A percentile compares a stretch with the other conserved stretches of the same genome.
Evolutionary conservation across 192 early-diverging fungal genomes (phyloP).

Genomic region (Backusella macrospora): DNA sequence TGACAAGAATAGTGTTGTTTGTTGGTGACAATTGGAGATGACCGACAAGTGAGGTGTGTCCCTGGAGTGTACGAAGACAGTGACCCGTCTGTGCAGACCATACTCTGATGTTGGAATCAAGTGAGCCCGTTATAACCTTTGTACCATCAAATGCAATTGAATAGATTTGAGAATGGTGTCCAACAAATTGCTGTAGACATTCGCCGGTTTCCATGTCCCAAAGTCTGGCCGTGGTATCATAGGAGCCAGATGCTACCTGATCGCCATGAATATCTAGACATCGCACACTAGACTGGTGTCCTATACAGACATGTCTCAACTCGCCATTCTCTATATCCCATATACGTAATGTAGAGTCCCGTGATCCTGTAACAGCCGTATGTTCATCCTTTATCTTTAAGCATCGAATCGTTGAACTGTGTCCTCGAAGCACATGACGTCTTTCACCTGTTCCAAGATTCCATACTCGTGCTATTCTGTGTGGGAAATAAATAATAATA

Average conservation of each 20-base stretch:
- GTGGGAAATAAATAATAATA: neutral
- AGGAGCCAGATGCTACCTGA: conserved; percentile 86
- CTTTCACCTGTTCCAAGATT: conserved; percentile 83
- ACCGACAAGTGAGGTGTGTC: conserved; percentile 95
- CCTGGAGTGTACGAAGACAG: conserved; percentile 79
- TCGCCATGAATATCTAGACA: conserved; percentile 87
- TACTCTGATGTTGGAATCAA: conserved; percentile 91
- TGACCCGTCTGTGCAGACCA: conserved; percentile 86
- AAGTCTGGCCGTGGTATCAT: conserved; percentile 89
- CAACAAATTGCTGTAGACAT: conserved; percentile 71
- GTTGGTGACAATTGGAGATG: conserved; percentile 47
- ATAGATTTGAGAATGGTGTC: conserved; percentile 95
- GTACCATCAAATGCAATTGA: conserved; percentile 85
- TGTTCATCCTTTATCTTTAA: conserved; percentile 70
- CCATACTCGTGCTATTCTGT: conserved; percentile 88
- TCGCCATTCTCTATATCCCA: conserved; percentile 78
- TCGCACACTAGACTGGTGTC: conserved; percentile 89
- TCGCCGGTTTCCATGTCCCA: conserved; percentile 85
- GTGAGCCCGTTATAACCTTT: conserved; percentile 83
- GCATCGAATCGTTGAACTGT: conserved; percentile 95
- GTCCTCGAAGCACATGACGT: conserved; percentile 90
- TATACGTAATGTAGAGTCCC: conserved; percentile 92
- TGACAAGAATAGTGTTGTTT: conserved; percentile 70
- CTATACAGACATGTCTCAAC: conserved; percentile 75
- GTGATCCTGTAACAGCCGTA: conserved; percentile 88